Percentiles rank a stretch among this genome's conserved stretches.
These are phyloP conservation scores for Kodamaea anthophila DNA, from an alignment of 1,139 yeast species.

Conservation along the genomic window DNA sequence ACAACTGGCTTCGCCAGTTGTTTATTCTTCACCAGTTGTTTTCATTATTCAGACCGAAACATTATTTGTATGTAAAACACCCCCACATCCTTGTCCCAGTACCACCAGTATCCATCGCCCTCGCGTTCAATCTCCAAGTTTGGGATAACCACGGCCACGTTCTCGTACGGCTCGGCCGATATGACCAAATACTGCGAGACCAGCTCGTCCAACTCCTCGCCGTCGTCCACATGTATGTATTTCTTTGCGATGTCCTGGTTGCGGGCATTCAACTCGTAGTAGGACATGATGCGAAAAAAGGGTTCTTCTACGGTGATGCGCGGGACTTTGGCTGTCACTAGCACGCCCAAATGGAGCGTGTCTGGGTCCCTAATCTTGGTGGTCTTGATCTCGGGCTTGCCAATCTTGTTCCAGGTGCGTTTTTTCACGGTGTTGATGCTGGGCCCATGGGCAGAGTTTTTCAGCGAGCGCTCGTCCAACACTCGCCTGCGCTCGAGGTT, in stretches of 20 bases:
- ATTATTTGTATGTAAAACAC: slow-evolving; percentile 67
- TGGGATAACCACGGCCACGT: slow-evolving; percentile 65
- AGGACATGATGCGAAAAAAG: slow-evolving; percentile 64
- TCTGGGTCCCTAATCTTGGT: slow-evolving; percentile 61
- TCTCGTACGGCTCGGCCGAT: slow-evolving; percentile 82
- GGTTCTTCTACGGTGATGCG: slow-evolving; percentile 49
- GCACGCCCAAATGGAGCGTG: slow-evolving; percentile 52
- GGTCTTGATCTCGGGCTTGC: slow-evolving; percentile 64
- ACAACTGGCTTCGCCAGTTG: too few species aligned
- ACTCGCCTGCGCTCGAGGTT: slow-evolving; percentile 56
- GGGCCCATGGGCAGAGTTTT: slow-evolving; percentile 4
- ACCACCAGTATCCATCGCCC: slow-evolving; percentile 54
- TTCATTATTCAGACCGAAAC: too few species aligned
- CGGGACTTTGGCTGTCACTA: slow-evolving; percentile 53
- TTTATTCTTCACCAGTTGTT: too few species aligned
- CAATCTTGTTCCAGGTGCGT: slow-evolving; percentile 54
- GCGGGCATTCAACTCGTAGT: slow-evolving; percentile 55
- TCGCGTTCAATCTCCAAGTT: slow-evolving; percentile 29
- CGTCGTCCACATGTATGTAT: slow-evolving; percentile 18
- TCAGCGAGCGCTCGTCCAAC: slow-evolving; percentile 25
- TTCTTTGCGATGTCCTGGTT: slow-evolving; percentile 26
- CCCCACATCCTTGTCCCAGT: slow-evolving; percentile 63
- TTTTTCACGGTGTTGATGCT: slow-evolving; percentile 26
- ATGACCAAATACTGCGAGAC: slow-evolving; percentile 61
- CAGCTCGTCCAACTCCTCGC: slow-evolving; percentile 28